Evolutionary conservation across 805 yeast genomes (phyloP).

Genomic region (Blastobotrys parvus): DNA sequence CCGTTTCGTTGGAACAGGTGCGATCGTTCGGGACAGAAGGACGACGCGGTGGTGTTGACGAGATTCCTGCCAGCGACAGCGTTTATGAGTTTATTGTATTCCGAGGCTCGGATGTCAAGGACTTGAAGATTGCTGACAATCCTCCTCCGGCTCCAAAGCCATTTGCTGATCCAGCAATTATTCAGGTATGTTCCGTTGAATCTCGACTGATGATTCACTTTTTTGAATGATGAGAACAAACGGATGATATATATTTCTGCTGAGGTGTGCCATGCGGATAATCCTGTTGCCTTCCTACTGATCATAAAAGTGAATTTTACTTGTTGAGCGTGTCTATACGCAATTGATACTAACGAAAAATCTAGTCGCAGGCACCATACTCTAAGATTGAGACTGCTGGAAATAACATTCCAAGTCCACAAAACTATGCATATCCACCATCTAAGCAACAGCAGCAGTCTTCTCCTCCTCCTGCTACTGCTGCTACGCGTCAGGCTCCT

Average conservation of each 20-base stretch:
- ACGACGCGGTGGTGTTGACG: slow-evolving; percentile 58
- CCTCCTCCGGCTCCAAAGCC: slow-evolving; percentile 43
- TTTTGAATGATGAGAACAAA: slow-evolving; percentile 29
- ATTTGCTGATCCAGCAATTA: slow-evolving; percentile 25
- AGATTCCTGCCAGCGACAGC: slow-evolving; percentile 60
- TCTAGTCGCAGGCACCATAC: slow-evolving; percentile 15
- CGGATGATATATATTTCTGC: slow-evolving; percentile 24
- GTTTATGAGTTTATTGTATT: slow-evolving; percentile 73
- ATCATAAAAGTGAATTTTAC: slow-evolving; percentile 8
- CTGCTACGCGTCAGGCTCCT: background rate
- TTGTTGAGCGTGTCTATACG: background rate
- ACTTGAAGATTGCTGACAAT: slow-evolving; percentile 74
- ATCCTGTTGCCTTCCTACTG: slow-evolving; percentile 41
- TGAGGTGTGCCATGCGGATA: slow-evolving; percentile 30
- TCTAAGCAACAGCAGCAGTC: slow-evolving; percentile 2
- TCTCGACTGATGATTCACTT: background rate
- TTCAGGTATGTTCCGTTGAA: slow-evolving; percentile 11
- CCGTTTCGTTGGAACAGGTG: slow-evolving; percentile 75
- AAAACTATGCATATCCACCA: slow-evolving; percentile 12
- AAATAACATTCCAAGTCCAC: slow-evolving; percentile 4
- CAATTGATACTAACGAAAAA: background rate
- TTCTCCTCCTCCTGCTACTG: background rate
- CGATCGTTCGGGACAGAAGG: slow-evolving; percentile 90
- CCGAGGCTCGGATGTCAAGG: slow-evolving; percentile 89
- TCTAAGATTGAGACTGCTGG: slow-evolving; percentile 10